These are phyloP conservation scores for Bipolaris bicolor DNA, from an alignment of 2,329 filamentous ascomycete species.

Conservation along the genomic window DNA sequence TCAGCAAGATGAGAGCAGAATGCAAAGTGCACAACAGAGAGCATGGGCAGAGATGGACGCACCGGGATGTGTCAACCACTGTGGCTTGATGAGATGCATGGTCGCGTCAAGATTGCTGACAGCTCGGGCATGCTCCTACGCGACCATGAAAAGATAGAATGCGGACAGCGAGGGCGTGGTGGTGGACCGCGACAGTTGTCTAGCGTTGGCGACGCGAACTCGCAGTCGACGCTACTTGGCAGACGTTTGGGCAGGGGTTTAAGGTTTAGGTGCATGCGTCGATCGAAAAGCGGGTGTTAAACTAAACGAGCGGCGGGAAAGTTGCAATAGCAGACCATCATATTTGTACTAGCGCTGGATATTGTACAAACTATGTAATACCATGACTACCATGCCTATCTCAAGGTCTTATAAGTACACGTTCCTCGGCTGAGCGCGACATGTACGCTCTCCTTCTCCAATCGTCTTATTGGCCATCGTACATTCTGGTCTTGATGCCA, in stretches of 20 bases:
- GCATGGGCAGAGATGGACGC: constrained; percentile 41
- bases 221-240: constrained; percentile 36
- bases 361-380: neutral
- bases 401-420: neutral
- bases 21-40: constrained; percentile 1
- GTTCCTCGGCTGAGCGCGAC: neutral
- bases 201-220: constrained; percentile 41
- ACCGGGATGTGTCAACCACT: constrained; percentile 95
- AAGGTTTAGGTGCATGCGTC: constrained; percentile 43
- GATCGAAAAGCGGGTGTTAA: constrained; percentile 28
- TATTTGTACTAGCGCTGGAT: neutral
- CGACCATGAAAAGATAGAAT: constrained; percentile 27
- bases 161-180: constrained; percentile 10
- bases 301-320: constrained; percentile 6
- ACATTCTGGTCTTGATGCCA: neutral
- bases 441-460: neutral
- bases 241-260: constrained; percentile 36
- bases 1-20: constrained; percentile 18
- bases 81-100: constrained; percentile 80
- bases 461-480: neutral
- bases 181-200: constrained; percentile 38
- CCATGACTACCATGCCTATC: neutral
- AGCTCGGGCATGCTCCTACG: constrained; percentile 34
- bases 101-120: constrained; percentile 30
- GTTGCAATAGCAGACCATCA: neutral